These are phyloP conservation scores for Teratosphaeria viscida DNA, from an alignment of 2,329 filamentous ascomycete genomes.

Conservation along the genomic window DNA sequence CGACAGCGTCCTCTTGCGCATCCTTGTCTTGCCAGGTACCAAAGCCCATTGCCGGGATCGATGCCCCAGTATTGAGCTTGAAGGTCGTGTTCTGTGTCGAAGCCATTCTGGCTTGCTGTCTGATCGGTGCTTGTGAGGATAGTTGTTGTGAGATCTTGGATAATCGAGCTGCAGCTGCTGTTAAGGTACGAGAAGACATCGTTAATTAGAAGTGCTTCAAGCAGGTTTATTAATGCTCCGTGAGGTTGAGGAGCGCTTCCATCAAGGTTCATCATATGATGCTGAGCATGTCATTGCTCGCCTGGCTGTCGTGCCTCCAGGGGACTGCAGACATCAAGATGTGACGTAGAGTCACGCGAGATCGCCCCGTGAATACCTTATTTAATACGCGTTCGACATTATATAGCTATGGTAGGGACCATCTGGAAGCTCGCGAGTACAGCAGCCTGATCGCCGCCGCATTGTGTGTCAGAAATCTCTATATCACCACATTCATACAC, in stretches of 20 bases:
- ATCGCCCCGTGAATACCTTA: background rate
- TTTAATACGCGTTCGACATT: too few species aligned
- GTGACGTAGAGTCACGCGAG: background rate
- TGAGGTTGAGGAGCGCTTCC: background rate
- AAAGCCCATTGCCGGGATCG: constrained; percentile 35
- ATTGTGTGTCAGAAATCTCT: too few species aligned
- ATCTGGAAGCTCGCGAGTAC: too few species aligned
- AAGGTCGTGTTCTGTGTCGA: constrained; percentile 18
- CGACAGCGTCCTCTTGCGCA: constrained; percentile 36
- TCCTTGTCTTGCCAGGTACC: constrained; percentile 40
- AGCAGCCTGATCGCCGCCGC: too few species aligned
- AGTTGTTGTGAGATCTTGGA: constrained; percentile 15
- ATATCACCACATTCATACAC: too few species aligned
- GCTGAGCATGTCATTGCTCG: background rate
- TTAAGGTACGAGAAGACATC: constrained; percentile 8
- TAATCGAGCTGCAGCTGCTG: constrained; percentile 12
- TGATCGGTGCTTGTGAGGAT: constrained; percentile 13
- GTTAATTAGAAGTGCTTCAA: background rate
- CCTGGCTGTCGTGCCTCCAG: background rate
- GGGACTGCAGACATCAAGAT: background rate
- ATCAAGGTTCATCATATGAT: background rate
- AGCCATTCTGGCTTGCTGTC: constrained; percentile 19
- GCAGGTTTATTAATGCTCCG: background rate
- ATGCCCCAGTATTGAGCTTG: constrained; percentile 28
- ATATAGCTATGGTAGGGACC: too few species aligned